Percentiles rank a stretch among this genome's conserved stretches.
Evolutionary conservation across 1,139 yeast genomes (phyloP).

Genomic region (Petasospora rhodanensis): DNA sequence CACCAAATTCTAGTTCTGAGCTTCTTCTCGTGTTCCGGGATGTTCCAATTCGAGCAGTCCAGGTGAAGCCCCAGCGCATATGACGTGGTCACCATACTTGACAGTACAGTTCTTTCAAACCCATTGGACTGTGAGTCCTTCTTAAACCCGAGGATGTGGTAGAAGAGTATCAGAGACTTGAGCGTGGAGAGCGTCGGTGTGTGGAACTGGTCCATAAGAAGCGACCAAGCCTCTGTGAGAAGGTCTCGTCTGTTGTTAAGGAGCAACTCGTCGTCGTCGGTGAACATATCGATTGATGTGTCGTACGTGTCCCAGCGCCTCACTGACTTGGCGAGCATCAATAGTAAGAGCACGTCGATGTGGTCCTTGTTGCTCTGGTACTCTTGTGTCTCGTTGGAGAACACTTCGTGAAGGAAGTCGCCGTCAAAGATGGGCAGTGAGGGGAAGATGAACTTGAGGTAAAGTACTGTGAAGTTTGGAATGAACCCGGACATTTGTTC

Average conservation of each 20-base stretch:
- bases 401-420: conserved; percentile 9
- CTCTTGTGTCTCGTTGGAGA: conserved; percentile 11
- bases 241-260: conserved; percentile 5
- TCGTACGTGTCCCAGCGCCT: conserved; percentile 12
- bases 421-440: conserved; percentile 11
- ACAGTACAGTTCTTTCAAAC: conserved; percentile 9
- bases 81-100: conserved; percentile 7
- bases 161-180: conserved; percentile 10
- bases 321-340: conserved; percentile 7
- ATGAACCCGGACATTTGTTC: conserved; percentile 4
- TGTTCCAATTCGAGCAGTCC: conserved; percentile 12
- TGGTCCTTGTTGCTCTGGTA: conserved; percentile 8
- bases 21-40: conserved; percentile 10
- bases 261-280: conserved; percentile 6
- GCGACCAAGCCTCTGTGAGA: conserved; percentile 8
- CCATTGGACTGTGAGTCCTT: conserved; percentile 12
- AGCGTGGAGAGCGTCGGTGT: conserved; percentile 11
- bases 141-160: conserved; percentile 10
- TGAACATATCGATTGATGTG: conserved; percentile 10
- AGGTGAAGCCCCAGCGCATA: conserved; percentile 10
- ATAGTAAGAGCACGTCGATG: conserved; percentile 4
- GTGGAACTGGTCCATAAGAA: conserved; percentile 8
- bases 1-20: conserved; percentile 11
- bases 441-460: conserved; percentile 10
- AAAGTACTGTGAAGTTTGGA: conserved; percentile 10